phyloP scores from a whole-genome alignment of 306 rosid species.

The Vicia faba region DNA sequence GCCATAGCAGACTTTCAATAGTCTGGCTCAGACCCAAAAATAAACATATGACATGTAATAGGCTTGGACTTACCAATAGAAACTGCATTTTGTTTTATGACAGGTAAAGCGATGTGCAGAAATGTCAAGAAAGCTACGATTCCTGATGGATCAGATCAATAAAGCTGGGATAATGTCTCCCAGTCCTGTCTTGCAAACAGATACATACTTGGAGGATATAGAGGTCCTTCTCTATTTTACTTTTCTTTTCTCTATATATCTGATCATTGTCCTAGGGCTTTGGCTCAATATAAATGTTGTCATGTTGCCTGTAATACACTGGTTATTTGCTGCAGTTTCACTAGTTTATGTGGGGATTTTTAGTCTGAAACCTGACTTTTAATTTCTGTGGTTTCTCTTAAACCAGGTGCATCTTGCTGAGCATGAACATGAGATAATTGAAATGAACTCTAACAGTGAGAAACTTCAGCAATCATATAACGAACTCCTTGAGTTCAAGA shows the following conservation, averaged over 20 bases:
- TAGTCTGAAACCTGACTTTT: slow-evolving; percentile 42
- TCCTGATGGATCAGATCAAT: slow-evolving; percentile 87
- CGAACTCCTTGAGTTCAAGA: slow-evolving; percentile 95
- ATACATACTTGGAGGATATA: slow-evolving; percentile 78
- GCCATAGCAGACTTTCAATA: background rate
- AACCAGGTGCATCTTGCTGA: slow-evolving; percentile 87
- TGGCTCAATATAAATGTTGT: slow-evolving; percentile 30
- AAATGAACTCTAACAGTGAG: slow-evolving; percentile 90
- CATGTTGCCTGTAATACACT: slow-evolving; percentile 29
- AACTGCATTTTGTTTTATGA: slow-evolving; percentile 39
- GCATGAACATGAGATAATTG: slow-evolving; percentile 91
- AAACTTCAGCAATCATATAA: slow-evolving; percentile 87
- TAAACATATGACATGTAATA: background rate
- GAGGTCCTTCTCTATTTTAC: slow-evolving; percentile 64
- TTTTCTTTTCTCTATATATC: slow-evolving; percentile 23
- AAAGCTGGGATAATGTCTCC: slow-evolving; percentile 73
- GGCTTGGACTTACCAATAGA: background rate
- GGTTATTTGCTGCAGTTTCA: slow-evolving; percentile 17
- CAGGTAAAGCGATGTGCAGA: slow-evolving; percentile 99
- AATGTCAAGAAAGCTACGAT: slow-evolving; percentile 94
- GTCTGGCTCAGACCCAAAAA: background rate
- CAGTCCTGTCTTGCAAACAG: slow-evolving; percentile 62
- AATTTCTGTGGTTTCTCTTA: slow-evolving; percentile 29
- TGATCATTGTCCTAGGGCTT: slow-evolving; percentile 31
- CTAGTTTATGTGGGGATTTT: slow-evolving; percentile 26